Evolutionary conservation across 495 filamentous ascomycete species (phyloP), one percentile per base, ranked within the genome.

Genomic region (Chaetomium tenue): DNA sequence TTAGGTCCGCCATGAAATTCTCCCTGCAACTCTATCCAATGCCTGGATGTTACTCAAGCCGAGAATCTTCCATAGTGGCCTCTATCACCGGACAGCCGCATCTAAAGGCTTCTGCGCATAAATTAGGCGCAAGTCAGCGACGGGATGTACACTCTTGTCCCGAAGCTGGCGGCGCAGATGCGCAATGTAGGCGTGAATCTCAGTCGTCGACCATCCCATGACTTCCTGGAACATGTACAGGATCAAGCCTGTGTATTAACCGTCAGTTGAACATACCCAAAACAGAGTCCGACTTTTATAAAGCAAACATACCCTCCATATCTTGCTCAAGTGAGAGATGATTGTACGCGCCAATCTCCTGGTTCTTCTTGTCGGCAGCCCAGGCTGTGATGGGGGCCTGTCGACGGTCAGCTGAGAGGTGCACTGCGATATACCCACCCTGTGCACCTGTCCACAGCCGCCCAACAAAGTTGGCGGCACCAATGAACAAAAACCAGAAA

Each of bases 281-380:
- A 8, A 37, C 9, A 12, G 8, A 1, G 33, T n/a, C 33, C 33
- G 1, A 37, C 6, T 1, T 8, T 8, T 37, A 6, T 8, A 6
- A 1, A 37, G 33, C 8, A 12, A 11, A 63, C 63, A 30, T 12
- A 58, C 63, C 66, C 26, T 76, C 75, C 0, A 73, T 37, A 42
- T 76, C 75, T 46, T 72, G 61, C 48, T 71, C 68, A 0, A 71
- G 26, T 20, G 56, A 64, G n/a, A 65, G 48, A 20, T 69, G 62
- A 18, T 26, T 50, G 46, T 50, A 74, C 40, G 65, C 60, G 0
- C 82, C 83, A 46, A 86, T 72, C 61, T 83, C 75, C 65, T 81
- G 82, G 30, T 81, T 42, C 46, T 77, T 75, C 23, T 68, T 69
- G 57, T 86, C 78, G 25, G 68, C 69, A 2, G 81, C 73, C 84